A percentile compares a stretch with the other conserved stretches of the same genome.
Evolutionary conservation across 1,284 basidiomycete species (phyloP).

Genomic region (Boletellus deceptivus): DNA sequence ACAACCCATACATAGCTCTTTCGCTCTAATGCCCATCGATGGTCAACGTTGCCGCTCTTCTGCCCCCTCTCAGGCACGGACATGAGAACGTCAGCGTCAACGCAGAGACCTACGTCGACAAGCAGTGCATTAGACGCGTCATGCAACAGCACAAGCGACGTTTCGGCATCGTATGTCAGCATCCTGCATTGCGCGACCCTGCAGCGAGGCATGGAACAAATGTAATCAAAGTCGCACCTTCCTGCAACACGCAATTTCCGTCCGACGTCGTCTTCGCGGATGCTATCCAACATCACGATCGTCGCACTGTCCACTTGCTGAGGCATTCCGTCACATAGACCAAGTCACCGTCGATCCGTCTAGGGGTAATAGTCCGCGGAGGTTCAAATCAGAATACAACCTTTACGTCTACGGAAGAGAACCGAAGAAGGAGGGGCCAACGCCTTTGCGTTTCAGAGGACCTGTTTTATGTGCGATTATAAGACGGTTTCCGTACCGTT

Average conservation of each 20-base stretch:
- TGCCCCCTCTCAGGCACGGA: constrained; percentile 9
- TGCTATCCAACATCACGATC: constrained; percentile 35
- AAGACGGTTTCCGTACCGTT: constrained; percentile 9
- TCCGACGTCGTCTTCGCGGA: constrained; percentile 37
- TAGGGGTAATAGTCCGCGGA: no score
- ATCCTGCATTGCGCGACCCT: constrained; percentile 38
- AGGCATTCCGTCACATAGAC: constrained; percentile 24
- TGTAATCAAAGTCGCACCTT: constrained; percentile 38
- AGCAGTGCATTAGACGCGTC: constrained; percentile 48
- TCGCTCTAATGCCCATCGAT: constrained; percentile 51
- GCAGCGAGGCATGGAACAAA: constrained; percentile 14
- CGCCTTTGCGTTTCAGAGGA: background rate
- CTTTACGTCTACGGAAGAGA: constrained; percentile 2
- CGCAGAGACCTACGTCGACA: constrained; percentile 51
- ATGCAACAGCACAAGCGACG: constrained; percentile 44
- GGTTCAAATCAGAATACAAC: constrained; percentile 1
- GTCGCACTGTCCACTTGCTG: constrained; percentile 40
- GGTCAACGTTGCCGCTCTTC: constrained; percentile 21
- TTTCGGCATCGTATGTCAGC: constrained; percentile 48
- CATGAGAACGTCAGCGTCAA: constrained; percentile 35
- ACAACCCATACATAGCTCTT: constrained; percentile 49
- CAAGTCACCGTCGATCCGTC: background rate
- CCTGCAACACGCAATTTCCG: constrained; percentile 47
- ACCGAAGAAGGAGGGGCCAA: background rate
- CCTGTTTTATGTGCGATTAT: constrained; percentile 3